phyloP scores from a whole-genome alignment of 2,329 filamentous ascomycete genomes.

The Fusarium torreyae region DNA sequence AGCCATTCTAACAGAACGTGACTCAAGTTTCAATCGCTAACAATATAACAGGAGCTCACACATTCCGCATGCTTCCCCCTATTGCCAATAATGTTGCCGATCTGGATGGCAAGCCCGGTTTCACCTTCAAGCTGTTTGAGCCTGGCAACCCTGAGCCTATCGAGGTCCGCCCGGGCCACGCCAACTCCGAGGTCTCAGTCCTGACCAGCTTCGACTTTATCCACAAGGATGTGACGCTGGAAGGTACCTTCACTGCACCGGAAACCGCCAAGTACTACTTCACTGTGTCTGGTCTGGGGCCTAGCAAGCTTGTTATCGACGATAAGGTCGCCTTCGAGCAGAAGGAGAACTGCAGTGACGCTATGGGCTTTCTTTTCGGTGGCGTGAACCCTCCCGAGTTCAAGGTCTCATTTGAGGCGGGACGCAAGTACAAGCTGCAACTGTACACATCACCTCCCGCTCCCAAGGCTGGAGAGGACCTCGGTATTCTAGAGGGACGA shows the following conservation, averaged over 20 bases:
- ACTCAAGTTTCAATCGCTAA: not conserved
- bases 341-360: constrained; percentile 51
- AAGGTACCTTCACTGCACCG: constrained; percentile 52
- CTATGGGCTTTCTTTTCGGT: constrained; percentile 56
- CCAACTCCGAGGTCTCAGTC: constrained; percentile 47
- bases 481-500: constrained; percentile 54
- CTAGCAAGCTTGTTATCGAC: constrained; percentile 52
- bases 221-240: constrained; percentile 51
- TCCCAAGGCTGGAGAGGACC: constrained; percentile 39
- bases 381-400: constrained; percentile 51
- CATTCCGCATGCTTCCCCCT: constrained; percentile 46
- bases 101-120: constrained; percentile 53
- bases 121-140: constrained; percentile 53
- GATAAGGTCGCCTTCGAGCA: constrained; percentile 53
- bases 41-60: constrained; percentile 45
- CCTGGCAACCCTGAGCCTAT: constrained; percentile 47
- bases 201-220: constrained; percentile 42
- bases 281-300: constrained; percentile 52
- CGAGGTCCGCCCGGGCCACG: constrained; percentile 45
- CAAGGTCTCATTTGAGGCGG: constrained; percentile 50
- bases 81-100: constrained; percentile 51
- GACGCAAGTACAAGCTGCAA: constrained; percentile 52
- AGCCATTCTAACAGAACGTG: not conserved
- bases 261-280: constrained; percentile 54
- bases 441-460: constrained; percentile 52